These are phyloP conservation scores for Triticum urartu DNA, from an alignment of 176 grass and related monocot genomes.

Conservation along the genomic window DNA sequence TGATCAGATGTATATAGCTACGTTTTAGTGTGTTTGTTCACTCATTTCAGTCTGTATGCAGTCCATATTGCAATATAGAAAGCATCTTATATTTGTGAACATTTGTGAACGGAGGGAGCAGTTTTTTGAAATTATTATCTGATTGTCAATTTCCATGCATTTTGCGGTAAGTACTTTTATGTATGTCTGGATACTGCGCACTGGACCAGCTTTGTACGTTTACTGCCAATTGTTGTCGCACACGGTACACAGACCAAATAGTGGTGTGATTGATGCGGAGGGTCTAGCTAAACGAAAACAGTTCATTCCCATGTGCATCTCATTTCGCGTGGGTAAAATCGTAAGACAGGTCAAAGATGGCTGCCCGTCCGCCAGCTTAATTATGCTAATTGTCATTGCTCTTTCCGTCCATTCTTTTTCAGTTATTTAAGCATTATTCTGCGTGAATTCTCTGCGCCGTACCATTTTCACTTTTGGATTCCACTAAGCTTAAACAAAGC, in stretches of 20 bases:
- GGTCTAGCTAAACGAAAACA: background rate
- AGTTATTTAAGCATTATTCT: conserved; percentile 13
- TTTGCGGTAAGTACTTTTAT: background rate
- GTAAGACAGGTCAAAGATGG: conserved; percentile 25
- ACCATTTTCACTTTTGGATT: conserved; percentile 25
- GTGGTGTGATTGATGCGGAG: background rate
- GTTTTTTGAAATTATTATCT: background rate
- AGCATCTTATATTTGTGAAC: no score
- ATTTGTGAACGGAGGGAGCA: no score
- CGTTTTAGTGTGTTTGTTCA: no score
- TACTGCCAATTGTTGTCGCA: background rate
- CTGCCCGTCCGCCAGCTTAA: background rate
- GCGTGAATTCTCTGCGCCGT: conserved; percentile 37
- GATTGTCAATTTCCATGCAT: background rate
- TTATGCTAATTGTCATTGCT: background rate
- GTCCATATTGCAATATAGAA: no score
- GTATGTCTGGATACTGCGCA: background rate
- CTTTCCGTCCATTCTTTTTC: background rate
- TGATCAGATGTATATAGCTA: no score
- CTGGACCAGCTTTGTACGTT: background rate
- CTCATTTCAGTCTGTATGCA: no score
- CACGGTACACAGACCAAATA: background rate
- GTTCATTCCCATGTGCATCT: background rate
- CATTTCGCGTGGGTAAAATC: conserved; percentile 10
- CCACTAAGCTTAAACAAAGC: conserved; percentile 37